These are phyloP conservation scores for Fusarium fracticaudum DNA, from an alignment of 2,329 filamentous ascomycete genomes.

Conservation along the genomic window DNA sequence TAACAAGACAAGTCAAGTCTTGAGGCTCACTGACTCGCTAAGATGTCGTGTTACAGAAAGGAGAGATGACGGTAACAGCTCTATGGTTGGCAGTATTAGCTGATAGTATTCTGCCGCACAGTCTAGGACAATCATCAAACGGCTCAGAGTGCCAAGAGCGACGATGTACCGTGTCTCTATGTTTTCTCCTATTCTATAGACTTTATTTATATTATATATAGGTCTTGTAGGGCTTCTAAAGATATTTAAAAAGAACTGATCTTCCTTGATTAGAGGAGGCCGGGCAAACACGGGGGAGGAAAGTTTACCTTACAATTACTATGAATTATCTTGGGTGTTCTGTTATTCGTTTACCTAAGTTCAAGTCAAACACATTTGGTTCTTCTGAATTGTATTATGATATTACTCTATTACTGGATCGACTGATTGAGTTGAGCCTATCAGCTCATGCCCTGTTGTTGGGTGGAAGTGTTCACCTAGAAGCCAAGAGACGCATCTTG, in stretches of 20 bases:
- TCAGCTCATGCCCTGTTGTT: neutral
- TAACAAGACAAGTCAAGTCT: too few relatives aligned
- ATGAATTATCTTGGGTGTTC: neutral
- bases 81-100: neutral
- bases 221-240: too few relatives aligned
- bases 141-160: neutral
- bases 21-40: too few relatives aligned
- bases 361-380: too few relatives aligned
- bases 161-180: neutral
- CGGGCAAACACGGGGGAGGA: neutral
- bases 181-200: neutral
- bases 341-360: neutral
- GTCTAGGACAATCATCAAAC: neutral
- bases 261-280: neutral
- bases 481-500: neutral
- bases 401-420: neutral
- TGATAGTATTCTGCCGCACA: neutral
- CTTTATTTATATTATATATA: neutral
- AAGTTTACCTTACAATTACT: neutral
- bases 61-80: neutral
- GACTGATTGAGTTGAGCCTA: too few relatives aligned
- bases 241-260: neutral
- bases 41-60: neutral
- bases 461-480: neutral
- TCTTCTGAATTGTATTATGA: neutral